These are phyloP conservation scores for Phlebiopsis flavidoalba DNA, from an alignment of 768 basidiomycete genomes.

Conservation along the genomic window DNA sequence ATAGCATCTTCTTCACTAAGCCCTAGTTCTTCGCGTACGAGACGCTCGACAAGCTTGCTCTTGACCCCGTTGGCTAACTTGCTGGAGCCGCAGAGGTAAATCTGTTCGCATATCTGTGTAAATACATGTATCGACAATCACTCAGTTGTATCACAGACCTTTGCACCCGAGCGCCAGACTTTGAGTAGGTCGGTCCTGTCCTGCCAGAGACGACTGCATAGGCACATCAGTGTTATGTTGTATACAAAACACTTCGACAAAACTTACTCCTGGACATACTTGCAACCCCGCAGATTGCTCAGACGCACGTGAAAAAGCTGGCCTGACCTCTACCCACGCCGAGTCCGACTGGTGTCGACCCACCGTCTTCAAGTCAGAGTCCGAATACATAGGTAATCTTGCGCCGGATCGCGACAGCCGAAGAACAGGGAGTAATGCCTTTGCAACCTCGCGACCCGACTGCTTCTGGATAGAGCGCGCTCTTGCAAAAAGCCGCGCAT, in stretches of 20 bases:
- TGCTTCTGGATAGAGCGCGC: conserved; percentile 38
- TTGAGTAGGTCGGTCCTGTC: conserved; percentile 29
- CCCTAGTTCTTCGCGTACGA: conserved; percentile 23
- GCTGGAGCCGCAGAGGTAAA: conserved; percentile 8
- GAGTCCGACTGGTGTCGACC: too few relatives aligned
- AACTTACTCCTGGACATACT: conserved; percentile 14
- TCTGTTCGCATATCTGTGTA: conserved; percentile 25
- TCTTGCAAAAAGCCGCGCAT: conserved; percentile 50
- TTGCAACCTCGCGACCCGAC: conserved; percentile 37
- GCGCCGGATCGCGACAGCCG: conserved; percentile 38
- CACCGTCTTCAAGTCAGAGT: conserved; percentile 38
- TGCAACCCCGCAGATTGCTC: background rate
- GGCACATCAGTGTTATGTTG: background rate
- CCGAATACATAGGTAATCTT: conserved; percentile 39
- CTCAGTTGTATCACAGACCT: conserved; percentile 19
- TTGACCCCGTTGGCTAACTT: conserved; percentile 22
- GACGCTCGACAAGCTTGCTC: conserved; percentile 17
- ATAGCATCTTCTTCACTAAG: conserved; percentile 16
- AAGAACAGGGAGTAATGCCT: conserved; percentile 41
- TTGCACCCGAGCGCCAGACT: conserved; percentile 28
- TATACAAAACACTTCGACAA: background rate
- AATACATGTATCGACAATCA: background rate
- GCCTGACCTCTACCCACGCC: too few relatives aligned
- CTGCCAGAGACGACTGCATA: conserved; percentile 34
- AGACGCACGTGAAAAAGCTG: conserved; percentile 28